phyloP scores from a whole-genome alignment of 2,329 filamentous ascomycete genomes.

The Meredithiella fracta region DNA sequence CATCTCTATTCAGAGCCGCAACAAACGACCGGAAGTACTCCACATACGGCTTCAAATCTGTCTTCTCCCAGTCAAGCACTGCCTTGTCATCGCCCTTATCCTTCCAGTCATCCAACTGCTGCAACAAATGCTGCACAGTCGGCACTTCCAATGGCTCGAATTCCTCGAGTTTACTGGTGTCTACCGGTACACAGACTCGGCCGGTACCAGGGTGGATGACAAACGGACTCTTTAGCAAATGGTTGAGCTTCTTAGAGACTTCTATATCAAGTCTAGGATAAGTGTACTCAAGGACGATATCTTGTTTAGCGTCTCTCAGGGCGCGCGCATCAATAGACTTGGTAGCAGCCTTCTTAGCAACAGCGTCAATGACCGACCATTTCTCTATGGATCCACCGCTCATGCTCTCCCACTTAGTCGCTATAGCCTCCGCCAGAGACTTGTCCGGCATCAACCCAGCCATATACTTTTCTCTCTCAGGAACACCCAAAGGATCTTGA shows the following conservation, averaged over 20 bases:
- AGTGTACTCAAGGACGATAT: slow-evolving; percentile 92
- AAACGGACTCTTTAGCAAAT: slow-evolving; percentile 93
- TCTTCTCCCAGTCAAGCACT: slow-evolving; percentile 89
- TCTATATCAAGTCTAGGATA: slow-evolving; percentile 94
- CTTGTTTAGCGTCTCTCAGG: slow-evolving; percentile 79
- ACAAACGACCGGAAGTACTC: slow-evolving; percentile 81
- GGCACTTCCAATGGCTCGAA: slow-evolving; percentile 86
- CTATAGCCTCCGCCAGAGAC: slow-evolving; percentile 57
- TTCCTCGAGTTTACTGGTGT: slow-evolving; percentile 52
- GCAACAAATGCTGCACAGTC: slow-evolving; percentile 65
- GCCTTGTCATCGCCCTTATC: slow-evolving; percentile 22
- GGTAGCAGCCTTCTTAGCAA: slow-evolving; percentile 62
- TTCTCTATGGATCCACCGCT: slow-evolving; percentile 62
- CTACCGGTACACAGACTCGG: slow-evolving; percentile 87
- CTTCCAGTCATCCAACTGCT: slow-evolving; percentile 72
- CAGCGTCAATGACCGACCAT: slow-evolving; percentile 82
- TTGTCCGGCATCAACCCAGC: slow-evolving; percentile 74
- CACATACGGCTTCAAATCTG: slow-evolving; percentile 79
- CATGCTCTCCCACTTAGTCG: slow-evolving; percentile 77
- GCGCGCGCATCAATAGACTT: slow-evolving; percentile 56
- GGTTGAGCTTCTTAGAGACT: slow-evolving; percentile 94
- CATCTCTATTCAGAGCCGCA: slow-evolving; percentile 59
- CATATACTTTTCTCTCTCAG: slow-evolving; percentile 58
- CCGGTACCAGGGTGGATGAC: slow-evolving; percentile 92
- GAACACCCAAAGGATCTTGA: slow-evolving; percentile 69